These are phyloP conservation scores for Jamesozyma hellenica DNA, from an alignment of 805 yeast genomes.

Conservation along the genomic window DNA sequence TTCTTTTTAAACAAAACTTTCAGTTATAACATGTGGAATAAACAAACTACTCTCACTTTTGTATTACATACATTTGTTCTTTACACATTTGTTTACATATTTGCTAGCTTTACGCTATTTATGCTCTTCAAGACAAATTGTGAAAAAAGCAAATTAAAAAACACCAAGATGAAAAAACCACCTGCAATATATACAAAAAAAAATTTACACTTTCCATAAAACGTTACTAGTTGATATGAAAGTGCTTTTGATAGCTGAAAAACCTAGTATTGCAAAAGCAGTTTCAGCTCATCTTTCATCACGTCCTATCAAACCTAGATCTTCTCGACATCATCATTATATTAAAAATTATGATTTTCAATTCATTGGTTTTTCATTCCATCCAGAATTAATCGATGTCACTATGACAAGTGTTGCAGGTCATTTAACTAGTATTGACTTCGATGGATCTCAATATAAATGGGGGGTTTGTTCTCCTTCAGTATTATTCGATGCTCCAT, in stretches of 20 bases:
- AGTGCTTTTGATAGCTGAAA: conserved; percentile 92
- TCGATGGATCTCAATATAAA: conserved; percentile 36
- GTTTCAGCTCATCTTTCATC: conserved; percentile 65
- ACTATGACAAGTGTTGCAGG: conserved; percentile 93
- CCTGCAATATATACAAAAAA: too few relatives aligned
- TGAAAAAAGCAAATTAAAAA: too few relatives aligned
- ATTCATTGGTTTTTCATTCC: conserved; percentile 47
- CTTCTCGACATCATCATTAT: conserved; percentile 42
- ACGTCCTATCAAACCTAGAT: conserved; percentile 42
- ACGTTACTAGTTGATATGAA: too few relatives aligned
- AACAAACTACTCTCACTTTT: too few relatives aligned
- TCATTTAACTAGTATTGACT: conserved; percentile 60
- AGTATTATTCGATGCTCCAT: conserved; percentile 61
- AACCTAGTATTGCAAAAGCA: conserved; percentile 86
- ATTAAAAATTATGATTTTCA: conserved; percentile 72
- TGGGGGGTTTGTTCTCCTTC: conserved; percentile 64
- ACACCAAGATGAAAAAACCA: too few relatives aligned
- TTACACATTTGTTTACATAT: too few relatives aligned
- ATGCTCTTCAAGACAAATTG: too few relatives aligned
- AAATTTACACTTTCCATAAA: too few relatives aligned
- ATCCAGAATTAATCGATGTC: conserved; percentile 43
- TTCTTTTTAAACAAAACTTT: too few relatives aligned
- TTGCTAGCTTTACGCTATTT: too few relatives aligned
- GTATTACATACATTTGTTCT: too few relatives aligned
- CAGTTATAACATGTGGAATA: too few relatives aligned